A percentile compares a stretch with the other conserved stretches of the same genome.
phyloP scores from a whole-genome alignment of 1,284 basidiomycete genomes.

The Cryptococcus jaspeensis region DNA sequence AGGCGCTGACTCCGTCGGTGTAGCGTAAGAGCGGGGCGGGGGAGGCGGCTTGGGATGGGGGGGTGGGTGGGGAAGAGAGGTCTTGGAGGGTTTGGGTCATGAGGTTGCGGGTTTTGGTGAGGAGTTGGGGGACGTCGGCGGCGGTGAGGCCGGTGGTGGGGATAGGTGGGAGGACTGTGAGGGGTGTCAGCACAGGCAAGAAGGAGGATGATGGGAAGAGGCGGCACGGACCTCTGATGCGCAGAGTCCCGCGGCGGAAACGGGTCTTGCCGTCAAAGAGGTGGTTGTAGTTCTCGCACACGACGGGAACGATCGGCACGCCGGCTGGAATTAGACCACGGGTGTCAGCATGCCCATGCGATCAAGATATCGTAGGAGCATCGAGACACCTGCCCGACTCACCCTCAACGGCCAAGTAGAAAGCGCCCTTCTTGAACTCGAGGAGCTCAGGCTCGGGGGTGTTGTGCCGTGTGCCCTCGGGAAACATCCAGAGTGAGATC shows the following conservation, averaged over 20 bases:
- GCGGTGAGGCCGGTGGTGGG: conserved; percentile 52
- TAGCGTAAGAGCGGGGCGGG: conserved; percentile 23
- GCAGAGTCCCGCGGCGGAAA: conserved; percentile 77
- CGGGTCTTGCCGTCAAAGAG: conserved; percentile 71
- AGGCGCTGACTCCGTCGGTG: conserved; percentile 4
- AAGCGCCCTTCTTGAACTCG: conserved; percentile 97
- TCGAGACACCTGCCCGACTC: conserved; percentile 12
- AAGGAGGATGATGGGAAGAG: conserved; percentile 54
- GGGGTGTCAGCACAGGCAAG: conserved; percentile 52
- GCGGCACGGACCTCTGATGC: conserved; percentile 70
- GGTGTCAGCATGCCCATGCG: conserved; percentile 3
- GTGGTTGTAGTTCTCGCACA: conserved; percentile 91
- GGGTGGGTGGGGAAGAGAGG: conserved; percentile 22
- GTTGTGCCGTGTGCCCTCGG: conserved; percentile 83
- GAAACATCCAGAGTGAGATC: conserved; percentile 85
- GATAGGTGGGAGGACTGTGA: conserved; percentile 55
- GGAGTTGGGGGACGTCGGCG: conserved; percentile 52
- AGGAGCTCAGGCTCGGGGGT: conserved; percentile 66
- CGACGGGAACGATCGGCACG: conserved; percentile 85
- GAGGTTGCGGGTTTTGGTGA: conserved; percentile 48
- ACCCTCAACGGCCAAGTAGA: conserved; percentile 88
- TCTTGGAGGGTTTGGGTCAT: conserved; percentile 52
- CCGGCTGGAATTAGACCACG: conserved; percentile 26
- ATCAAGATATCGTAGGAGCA: not conserved
- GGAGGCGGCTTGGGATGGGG: conserved; percentile 11